A percentile compares a stretch with the other conserved stretches of the same genome.
These are phyloP conservation scores for Talaromyces sp. DNA, from an alignment of 2,329 filamentous ascomycete genomes.

Conservation along the genomic window DNA sequence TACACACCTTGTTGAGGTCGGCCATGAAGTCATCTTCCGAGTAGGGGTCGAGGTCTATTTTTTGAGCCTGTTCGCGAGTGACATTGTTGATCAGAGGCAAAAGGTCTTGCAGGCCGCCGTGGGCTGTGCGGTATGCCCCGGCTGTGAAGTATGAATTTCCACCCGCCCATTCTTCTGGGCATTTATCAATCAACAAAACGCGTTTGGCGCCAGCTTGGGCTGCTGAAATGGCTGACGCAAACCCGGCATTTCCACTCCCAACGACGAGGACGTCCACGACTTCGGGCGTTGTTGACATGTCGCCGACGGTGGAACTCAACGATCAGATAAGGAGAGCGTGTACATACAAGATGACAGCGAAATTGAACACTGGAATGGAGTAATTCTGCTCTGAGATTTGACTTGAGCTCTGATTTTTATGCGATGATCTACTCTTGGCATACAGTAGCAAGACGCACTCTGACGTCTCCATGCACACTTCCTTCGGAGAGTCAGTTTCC, in stretches of 20 bases:
- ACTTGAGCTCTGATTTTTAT: no score
- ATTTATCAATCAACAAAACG: slow-evolving; percentile 57
- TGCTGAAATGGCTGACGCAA: slow-evolving; percentile 56
- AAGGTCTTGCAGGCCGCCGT: slow-evolving; percentile 53
- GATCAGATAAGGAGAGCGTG: no score
- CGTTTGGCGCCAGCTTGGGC: slow-evolving; percentile 41
- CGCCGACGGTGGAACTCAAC: no score
- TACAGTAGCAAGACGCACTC: no score
- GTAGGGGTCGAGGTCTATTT: slow-evolving; percentile 58
- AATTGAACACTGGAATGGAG: no score
- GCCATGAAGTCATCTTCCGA: slow-evolving; percentile 53
- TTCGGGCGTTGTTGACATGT: no score
- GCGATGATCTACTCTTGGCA: no score
- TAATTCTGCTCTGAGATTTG: no score
- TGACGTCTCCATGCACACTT: no score
- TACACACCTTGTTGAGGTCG: no score
- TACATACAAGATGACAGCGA: no score
- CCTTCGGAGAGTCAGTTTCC: no score
- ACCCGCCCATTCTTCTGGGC: slow-evolving; percentile 54
- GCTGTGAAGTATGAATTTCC: slow-evolving; percentile 64
- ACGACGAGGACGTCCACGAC: slow-evolving; percentile 47
- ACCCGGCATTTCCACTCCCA: slow-evolving; percentile 61
- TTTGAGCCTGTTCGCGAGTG: slow-evolving; percentile 37
- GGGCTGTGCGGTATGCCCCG: slow-evolving; percentile 56
- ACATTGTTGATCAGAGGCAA: slow-evolving; percentile 60